Percentiles rank a stretch among this genome's conserved stretches.
phyloP scores from a whole-genome alignment of 805 yeast species.

The Saturnispora sanitii region DNA sequence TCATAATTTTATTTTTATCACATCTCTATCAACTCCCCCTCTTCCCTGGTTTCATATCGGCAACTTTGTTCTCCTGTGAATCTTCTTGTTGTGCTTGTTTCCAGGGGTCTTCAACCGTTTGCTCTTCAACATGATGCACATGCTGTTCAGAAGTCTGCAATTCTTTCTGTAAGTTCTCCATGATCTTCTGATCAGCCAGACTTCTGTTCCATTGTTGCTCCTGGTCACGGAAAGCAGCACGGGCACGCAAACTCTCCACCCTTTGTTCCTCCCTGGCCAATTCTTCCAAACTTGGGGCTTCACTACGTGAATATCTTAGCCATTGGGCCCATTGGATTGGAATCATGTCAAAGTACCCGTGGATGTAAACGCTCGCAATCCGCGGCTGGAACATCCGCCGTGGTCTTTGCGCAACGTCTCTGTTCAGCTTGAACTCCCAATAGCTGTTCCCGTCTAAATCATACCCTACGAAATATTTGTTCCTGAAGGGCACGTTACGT shows the following conservation, averaged over 20 bases:
- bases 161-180: constrained; percentile 19
- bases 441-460: constrained; percentile 79
- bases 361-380: constrained; percentile 36
- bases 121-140: neutral
- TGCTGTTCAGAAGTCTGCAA: constrained; percentile 7
- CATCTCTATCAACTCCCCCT: neutral
- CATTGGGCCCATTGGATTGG: constrained; percentile 77
- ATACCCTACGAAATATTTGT: constrained; percentile 60
- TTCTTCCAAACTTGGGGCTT: constrained; percentile 56
- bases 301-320: constrained; percentile 54
- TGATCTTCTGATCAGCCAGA: constrained; percentile 14
- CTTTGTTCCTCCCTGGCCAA: constrained; percentile 49
- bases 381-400: constrained; percentile 57
- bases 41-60: constrained; percentile 1
- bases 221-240: constrained; percentile 38
- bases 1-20: too few relatives aligned
- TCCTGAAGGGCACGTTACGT: constrained; percentile 57
- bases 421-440: constrained; percentile 65
- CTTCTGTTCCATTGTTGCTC: constrained; percentile 26
- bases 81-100: neutral
- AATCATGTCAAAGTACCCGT: constrained; percentile 48
- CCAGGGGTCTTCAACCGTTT: constrained; percentile 9
- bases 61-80: neutral
- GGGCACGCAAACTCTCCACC: constrained; percentile 39
- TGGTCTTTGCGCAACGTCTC: constrained; percentile 28